Percentiles rank a stretch among this genome's conserved stretches.
Conservation (phyloP, 129 eudicot genomes). For the Saposhnikovia divaricata region DNA sequence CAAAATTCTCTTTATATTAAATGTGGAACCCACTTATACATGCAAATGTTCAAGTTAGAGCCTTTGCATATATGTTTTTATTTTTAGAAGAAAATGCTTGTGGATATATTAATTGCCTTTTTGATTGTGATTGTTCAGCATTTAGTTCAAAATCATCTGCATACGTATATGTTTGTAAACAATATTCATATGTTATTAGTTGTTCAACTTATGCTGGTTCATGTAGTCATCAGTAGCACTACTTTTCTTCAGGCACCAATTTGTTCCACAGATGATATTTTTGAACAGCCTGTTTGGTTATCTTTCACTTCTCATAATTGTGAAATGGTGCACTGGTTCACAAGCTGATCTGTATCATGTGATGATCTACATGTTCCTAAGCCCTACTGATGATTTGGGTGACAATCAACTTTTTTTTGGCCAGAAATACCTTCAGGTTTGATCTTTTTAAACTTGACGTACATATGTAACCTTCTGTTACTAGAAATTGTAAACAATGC, state of each 20-base stretch:
- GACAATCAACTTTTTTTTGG: slow-evolving; percentile 74
- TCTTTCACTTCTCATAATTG: slow-evolving; percentile 76
- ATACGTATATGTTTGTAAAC: not conserved
- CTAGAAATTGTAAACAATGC: slow-evolving; percentile 6
- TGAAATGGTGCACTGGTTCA: slow-evolving; percentile 90
- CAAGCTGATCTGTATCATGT: slow-evolving; percentile 88
- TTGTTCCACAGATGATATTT: slow-evolving; percentile 78
- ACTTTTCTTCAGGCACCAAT: slow-evolving; percentile 58
- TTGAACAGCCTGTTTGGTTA: slow-evolving; percentile 78
- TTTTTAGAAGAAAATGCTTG: not conserved
- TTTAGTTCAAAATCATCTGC: not conserved
- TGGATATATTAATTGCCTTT: not conserved
- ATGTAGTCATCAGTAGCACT: slow-evolving; percentile 7
- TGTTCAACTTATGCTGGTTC: not conserved
- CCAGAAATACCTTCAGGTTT: slow-evolving; percentile 80
- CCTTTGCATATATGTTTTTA: not conserved
- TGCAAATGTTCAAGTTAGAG: not conserved
- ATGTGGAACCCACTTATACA: not conserved
- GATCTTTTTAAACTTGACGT: not conserved
- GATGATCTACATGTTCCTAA: slow-evolving; percentile 87
- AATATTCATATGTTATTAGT: not conserved
- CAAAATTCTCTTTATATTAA: not conserved
- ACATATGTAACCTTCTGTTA: not conserved
- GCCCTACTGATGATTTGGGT: slow-evolving; percentile 73
- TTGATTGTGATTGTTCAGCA: not conserved